Evolutionary conservation across 176 grass and related monocot species (phyloP).

Genomic region (Puya raimondii): DNA sequence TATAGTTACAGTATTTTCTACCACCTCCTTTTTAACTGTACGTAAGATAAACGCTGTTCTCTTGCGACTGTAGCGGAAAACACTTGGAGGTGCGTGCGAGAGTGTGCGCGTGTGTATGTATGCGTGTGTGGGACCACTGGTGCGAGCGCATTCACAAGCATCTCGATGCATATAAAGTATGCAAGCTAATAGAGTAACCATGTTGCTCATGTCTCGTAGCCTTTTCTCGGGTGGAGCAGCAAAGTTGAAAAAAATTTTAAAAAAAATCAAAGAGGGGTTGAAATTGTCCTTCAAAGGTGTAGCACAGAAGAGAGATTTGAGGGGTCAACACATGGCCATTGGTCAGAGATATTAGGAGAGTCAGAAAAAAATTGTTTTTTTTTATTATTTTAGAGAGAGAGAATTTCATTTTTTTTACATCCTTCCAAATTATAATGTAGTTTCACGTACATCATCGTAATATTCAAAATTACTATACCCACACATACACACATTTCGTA

Average conservation of each 20-base stretch:
- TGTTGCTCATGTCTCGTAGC: neutral
- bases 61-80: neutral
- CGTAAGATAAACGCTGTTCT: too few species aligned
- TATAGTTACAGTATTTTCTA: too few species aligned
- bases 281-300: slow-evolving; percentile 1
- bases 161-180: neutral
- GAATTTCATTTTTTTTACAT: too few species aligned
- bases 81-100: neutral
- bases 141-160: neutral
- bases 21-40: too few species aligned
- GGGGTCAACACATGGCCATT: slow-evolving; percentile 2
- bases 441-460: too few species aligned
- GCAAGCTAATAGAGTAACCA: neutral
- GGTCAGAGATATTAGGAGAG: neutral
- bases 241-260: neutral
- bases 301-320: slow-evolving; percentile 12
- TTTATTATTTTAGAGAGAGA: neutral
- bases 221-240: slow-evolving; percentile 1
- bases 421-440: too few species aligned
- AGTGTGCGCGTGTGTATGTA: too few species aligned
- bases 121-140: neutral
- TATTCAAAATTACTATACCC: too few species aligned
- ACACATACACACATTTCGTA: too few species aligned
- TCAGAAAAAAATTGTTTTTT: neutral
- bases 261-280: neutral